Conservation (phyloP, 257 asterid species). For the Solanum raphanifolium region DNA sequence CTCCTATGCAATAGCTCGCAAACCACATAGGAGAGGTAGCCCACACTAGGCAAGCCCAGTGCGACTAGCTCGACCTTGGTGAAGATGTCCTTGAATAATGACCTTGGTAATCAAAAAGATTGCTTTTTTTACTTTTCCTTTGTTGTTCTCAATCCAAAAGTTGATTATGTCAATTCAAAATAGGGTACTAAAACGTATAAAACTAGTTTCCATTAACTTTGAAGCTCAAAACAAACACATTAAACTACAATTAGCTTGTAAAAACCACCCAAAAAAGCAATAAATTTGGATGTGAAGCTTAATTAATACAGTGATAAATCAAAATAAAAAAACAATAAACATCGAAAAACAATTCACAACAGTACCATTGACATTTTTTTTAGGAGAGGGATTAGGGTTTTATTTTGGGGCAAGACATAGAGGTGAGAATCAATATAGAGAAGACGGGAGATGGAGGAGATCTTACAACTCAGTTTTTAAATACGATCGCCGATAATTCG, state of each 20-base stretch:
- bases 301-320: neutral
- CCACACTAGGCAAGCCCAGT: too few relatives aligned
- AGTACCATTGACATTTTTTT: neutral
- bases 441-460: neutral
- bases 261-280: neutral
- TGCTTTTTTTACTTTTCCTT: neutral
- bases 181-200: neutral
- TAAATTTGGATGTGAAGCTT: neutral
- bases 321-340: neutral
- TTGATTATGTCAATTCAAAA: neutral
- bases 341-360: neutral
- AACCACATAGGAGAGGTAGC: too few relatives aligned
- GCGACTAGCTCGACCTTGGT: too few relatives aligned
- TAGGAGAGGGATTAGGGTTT: neutral
- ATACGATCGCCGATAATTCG: neutral
- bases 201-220: neutral
- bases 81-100: neutral
- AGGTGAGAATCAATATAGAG: neutral
- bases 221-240: neutral
- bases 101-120: neutral
- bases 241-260: neutral
- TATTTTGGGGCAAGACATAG: neutral
- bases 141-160: neutral
- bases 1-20: too few relatives aligned
- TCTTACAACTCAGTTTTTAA: neutral